A percentile compares a stretch with the other conserved stretches of the same genome.
Evolutionary conservation across 2,329 filamentous ascomycete genomes (phyloP).

Genomic region (Ophiocordyceps camponoti-saundersi): DNA sequence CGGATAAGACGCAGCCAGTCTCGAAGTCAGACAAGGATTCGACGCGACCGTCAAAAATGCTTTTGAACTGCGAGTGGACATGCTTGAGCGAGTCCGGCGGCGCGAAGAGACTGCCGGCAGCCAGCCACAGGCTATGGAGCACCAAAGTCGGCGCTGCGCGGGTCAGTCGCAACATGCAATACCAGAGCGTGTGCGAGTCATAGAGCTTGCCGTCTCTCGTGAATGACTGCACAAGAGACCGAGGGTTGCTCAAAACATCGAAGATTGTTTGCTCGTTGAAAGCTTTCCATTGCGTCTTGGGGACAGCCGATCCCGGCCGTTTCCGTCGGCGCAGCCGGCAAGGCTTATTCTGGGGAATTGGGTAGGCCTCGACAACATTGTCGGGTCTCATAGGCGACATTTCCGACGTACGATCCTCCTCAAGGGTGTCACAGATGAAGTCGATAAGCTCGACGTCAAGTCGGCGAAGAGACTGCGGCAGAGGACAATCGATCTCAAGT

Average conservation of each 20-base stretch:
- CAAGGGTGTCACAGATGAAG: constrained; percentile 42
- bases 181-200: constrained; percentile 46
- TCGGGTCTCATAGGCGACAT: constrained; percentile 24
- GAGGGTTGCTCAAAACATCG: constrained; percentile 41
- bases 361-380: constrained; percentile 3
- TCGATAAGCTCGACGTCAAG: constrained; percentile 39
- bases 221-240: constrained; percentile 38
- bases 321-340: constrained; percentile 4
- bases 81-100: constrained; percentile 28
- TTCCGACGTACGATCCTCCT: constrained; percentile 37
- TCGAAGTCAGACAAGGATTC: constrained; percentile 22
- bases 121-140: constrained; percentile 48
- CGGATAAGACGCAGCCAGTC: constrained; percentile 35
- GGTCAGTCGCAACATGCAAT: constrained; percentile 43
- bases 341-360: constrained; percentile 3
- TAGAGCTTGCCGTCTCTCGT: constrained; percentile 31
- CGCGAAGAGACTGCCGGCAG: constrained; percentile 39
- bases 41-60: constrained; percentile 1
- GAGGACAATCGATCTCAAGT: constrained; percentile 11
- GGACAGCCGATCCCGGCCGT: constrained; percentile 1
- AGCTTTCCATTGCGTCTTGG: constrained; percentile 31
- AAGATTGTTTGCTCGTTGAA: constrained; percentile 51
- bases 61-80: constrained; percentile 13
- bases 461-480: constrained; percentile 39
- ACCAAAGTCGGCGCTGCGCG: constrained; percentile 39